Evolutionary conservation across 495 filamentous ascomycete species (phyloP).

Genomic region (Aspergillus homomorphus): DNA sequence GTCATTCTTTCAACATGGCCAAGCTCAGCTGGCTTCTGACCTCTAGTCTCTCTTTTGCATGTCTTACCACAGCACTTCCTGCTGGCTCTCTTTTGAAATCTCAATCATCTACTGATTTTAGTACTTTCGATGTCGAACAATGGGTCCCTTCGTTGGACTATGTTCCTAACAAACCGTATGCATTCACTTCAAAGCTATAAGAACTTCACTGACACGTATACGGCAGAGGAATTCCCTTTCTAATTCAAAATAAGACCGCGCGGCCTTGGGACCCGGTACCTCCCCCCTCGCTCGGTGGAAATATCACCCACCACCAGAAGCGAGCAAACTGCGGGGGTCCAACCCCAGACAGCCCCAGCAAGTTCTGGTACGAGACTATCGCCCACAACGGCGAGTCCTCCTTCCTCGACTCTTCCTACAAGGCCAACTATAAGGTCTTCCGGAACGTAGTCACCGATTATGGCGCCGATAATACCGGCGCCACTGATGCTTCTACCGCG

Average conservation of each 20-base stretch:
- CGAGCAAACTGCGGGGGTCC: not conserved
- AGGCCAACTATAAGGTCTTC: slow-evolving; percentile 31
- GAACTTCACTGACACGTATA: not conserved
- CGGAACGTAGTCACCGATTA: slow-evolving; percentile 36
- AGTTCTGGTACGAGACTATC: slow-evolving; percentile 37
- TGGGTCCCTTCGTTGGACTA: not conserved
- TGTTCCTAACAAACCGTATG: not conserved
- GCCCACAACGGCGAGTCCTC: slow-evolving; percentile 33
- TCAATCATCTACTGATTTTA: too few species aligned
- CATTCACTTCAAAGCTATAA: not conserved
- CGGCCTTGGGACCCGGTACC: slow-evolving; percentile 17
- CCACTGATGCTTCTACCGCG: slow-evolving; percentile 22
- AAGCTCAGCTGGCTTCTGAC: too few species aligned
- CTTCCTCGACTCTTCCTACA: slow-evolving; percentile 22
- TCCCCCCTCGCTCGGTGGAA: not conserved
- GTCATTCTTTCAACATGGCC: too few species aligned
- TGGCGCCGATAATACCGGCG: slow-evolving; percentile 34
- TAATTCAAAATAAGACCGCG: slow-evolving; percentile 14
- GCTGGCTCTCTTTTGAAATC: too few species aligned
- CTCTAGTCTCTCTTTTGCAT: too few species aligned
- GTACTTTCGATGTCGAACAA: too few species aligned
- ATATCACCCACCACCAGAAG: not conserved
- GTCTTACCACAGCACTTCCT: too few species aligned
- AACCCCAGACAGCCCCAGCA: slow-evolving; percentile 8
- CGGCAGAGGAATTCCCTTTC: slow-evolving; percentile 23